Conservation (phyloP, 306 rosid genomes). For the Astragalus glycyphyllos region DNA sequence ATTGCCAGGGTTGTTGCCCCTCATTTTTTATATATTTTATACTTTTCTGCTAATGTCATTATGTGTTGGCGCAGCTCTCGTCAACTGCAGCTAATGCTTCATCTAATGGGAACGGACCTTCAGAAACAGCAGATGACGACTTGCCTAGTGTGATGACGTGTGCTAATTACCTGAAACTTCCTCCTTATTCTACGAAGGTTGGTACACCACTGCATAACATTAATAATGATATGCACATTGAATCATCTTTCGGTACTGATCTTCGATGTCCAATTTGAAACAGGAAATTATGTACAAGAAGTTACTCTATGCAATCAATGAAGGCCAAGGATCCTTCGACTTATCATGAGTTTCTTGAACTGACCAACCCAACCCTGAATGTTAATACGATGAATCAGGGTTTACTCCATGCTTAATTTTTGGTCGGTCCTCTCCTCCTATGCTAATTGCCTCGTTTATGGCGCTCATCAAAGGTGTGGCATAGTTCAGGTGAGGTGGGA, state of each 20-base stretch:
- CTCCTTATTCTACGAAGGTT: constrained; percentile 98
- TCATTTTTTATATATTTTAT: no score
- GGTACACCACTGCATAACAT: constrained; percentile 35
- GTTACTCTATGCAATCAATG: constrained; percentile 92
- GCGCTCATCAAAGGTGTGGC: constrained; percentile 46
- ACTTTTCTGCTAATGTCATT: constrained; percentile 33
- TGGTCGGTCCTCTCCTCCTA: constrained; percentile 59
- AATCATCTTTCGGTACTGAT: constrained; percentile 39
- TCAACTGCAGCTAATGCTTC: constrained; percentile 65
- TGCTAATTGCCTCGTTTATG: constrained; percentile 57
- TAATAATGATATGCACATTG: constrained; percentile 8
- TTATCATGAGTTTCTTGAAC: constrained; percentile 81
- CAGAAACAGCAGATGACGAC: constrained; percentile 92
- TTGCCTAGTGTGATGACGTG: constrained; percentile 99
- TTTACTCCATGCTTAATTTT: constrained; percentile 55
- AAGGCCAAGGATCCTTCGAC: constrained; percentile 99
- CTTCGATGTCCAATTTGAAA: constrained; percentile 15
- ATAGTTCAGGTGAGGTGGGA: constrained; percentile 55
- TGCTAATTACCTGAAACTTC: constrained; percentile 98
- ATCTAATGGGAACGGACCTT: constrained; percentile 73
- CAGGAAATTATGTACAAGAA: constrained; percentile 98
- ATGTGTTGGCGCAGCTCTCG: constrained; percentile 71
- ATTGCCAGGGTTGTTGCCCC: background rate
- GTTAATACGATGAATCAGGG: constrained; percentile 66
- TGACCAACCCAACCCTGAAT: constrained; percentile 54